Evolutionary conservation across 129 eudicot genomes (phyloP), one percentile per base, ranked within the genome.

Genomic region (Flaveria linearis): DNA sequence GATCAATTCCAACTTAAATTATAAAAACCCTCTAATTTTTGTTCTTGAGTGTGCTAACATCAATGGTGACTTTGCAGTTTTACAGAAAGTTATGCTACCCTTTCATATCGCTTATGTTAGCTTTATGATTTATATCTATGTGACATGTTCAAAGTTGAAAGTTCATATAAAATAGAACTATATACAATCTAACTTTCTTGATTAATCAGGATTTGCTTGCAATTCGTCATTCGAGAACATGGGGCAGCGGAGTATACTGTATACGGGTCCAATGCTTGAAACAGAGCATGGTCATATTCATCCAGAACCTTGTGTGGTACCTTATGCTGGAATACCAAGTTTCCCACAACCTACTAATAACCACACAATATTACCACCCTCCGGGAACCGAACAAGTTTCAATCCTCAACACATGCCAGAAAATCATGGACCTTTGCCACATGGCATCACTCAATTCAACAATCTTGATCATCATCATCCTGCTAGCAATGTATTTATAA

Each of bases 231-330:
- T 41, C 46, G 41, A 72, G 56, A 80, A 73, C 71, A 92, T 92
- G 96, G 93, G 91, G 63, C 96, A 89, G 70, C 86, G 92, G 49
- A 89, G 88, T 71, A 89, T 84, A 84, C 50, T 71, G 22, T 89
- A 86, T 81, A 85, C 73, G 75, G 82, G 85, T 78, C 90, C 86
- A 69, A 88, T 90, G 69, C 79, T 72, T 30, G 92, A 88, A 72
- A 66, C 75, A 45, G 90, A 90, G 72, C 89, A 84, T 43, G 72
- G 71, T 62, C 88, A 87, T 79, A 77, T 82, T 45, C 90, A 84
- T 70, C 91, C 93, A 2, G 91, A 89, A 53, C 90, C 95, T 4
- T 87, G 84, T 74, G 52, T 82, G 49, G 41, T 60, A 78, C 85
- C 86, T 22, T 82, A 89, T 16, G 79, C 84, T 46, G 85, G 77